Evolutionary conservation across 495 filamentous ascomycete species (phyloP).

Genomic region (Daldinia bambusicola): DNA sequence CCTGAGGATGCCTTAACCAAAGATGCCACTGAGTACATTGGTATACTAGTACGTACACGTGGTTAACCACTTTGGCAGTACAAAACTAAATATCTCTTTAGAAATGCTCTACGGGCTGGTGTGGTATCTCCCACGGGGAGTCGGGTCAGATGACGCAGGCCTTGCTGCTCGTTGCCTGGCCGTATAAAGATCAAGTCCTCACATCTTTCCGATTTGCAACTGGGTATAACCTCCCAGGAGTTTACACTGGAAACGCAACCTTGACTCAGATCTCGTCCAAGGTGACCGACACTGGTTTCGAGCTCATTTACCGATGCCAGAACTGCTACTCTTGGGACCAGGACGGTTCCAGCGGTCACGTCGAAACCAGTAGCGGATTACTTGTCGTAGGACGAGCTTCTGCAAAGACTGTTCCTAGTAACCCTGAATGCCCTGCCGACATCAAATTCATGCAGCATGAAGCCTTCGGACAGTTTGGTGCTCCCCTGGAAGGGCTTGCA

Average conservation of each 20-base stretch:
- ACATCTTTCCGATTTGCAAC: conserved; percentile 68
- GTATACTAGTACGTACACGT: conserved; percentile 58
- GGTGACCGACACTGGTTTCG: conserved; percentile 63
- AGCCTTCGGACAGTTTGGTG: conserved; percentile 56
- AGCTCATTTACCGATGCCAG: conserved; percentile 70
- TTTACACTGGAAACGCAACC: conserved; percentile 70
- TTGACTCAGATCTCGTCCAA: conserved; percentile 65
- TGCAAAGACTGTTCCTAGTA: conserved; percentile 46
- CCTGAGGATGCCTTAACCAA: conserved; percentile 61
- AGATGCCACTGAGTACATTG: conserved; percentile 68
- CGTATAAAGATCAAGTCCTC: conserved; percentile 59
- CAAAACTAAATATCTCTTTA: conserved; percentile 17
- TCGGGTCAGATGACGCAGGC: conserved; percentile 67
- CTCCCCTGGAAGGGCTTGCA: conserved; percentile 54
- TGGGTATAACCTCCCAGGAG: conserved; percentile 65
- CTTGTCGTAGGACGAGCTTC: conserved; percentile 60
- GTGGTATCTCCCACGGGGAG: conserved; percentile 64
- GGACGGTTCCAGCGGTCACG: conserved; percentile 56
- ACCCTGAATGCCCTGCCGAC: conserved; percentile 49
- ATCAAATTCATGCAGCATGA: conserved; percentile 56
- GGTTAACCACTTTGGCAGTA: background rate
- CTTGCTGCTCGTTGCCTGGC: conserved; percentile 69
- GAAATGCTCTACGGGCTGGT: conserved; percentile 61
- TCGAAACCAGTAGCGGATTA: conserved; percentile 49
- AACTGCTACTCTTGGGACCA: conserved; percentile 70